Evolutionary conservation across 371 early-diverging fungal species (phyloP).

Genomic region (Mortierella sp.): DNA sequence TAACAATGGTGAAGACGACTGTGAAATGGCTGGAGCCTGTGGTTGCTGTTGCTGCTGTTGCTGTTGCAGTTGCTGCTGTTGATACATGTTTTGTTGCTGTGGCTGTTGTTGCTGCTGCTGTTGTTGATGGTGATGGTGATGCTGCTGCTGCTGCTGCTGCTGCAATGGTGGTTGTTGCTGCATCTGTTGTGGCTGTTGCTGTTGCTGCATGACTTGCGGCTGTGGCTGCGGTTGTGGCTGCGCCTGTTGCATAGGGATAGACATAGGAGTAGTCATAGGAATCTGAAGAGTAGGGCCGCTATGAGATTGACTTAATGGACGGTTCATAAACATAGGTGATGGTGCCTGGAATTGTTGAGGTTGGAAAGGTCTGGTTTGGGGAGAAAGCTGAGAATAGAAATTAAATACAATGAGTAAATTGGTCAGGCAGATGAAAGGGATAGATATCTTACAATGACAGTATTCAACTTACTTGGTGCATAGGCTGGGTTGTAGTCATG

Average conservation of each 20-base stretch:
- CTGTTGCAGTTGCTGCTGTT: constrained; percentile 22
- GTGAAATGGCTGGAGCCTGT: constrained; percentile 33
- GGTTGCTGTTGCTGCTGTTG: constrained; percentile 22
- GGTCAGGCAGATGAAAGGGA: background rate
- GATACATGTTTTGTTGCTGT: constrained; percentile 11
- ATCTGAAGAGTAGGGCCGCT: constrained; percentile 43
- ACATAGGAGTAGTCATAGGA: constrained; percentile 45
- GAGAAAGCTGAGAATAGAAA: constrained; percentile 20
- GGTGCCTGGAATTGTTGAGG: constrained; percentile 36
- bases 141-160: constrained; percentile 12
- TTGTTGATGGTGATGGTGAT: constrained; percentile 2
- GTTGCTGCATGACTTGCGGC: constrained; percentile 20
- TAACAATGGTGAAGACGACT: constrained; percentile 42
- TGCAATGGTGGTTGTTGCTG: constrained; percentile 6
- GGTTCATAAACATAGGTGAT: constrained; percentile 42
- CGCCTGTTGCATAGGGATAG: constrained; percentile 37
- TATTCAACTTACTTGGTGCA: constrained; percentile 33
- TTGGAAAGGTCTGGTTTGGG: constrained; percentile 37
- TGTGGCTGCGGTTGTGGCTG: constrained; percentile 30
- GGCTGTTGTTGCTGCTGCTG: constrained; percentile 9
- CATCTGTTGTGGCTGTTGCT: constrained; percentile 3
- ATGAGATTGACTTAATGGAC: constrained; percentile 36
- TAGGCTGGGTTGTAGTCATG: constrained; percentile 34
- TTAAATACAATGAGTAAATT: background rate
- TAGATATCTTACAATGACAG: background rate